Conservation (phyloP, 352 stramenopile genomes). For the Globisporangium yorkense region DNA sequence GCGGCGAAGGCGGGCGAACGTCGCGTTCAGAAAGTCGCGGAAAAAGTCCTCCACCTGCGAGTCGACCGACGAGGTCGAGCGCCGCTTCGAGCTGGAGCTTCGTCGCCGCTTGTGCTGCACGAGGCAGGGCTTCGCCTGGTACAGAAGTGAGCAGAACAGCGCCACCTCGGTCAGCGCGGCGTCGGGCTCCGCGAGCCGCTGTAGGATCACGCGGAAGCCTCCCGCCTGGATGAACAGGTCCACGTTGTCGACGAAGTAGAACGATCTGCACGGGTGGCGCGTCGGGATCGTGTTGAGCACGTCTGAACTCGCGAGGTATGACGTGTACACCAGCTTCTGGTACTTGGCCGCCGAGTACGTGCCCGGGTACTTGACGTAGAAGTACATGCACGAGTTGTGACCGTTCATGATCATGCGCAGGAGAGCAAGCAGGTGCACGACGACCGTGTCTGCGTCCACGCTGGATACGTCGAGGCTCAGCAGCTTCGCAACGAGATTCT, state of each 20-base stretch:
- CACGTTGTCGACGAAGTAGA: slow-evolving; percentile 81
- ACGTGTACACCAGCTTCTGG: slow-evolving; percentile 67
- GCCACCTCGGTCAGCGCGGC: slow-evolving; percentile 54
- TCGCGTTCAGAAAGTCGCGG: slow-evolving; percentile 65
- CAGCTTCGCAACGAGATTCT: slow-evolving; percentile 69
- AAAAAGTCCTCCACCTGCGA: slow-evolving; percentile 72
- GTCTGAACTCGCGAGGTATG: slow-evolving; percentile 61
- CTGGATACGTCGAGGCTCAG: slow-evolving; percentile 26
- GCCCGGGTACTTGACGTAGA: slow-evolving; percentile 80
- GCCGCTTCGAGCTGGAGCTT: slow-evolving; percentile 27
- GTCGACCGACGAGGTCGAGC: slow-evolving; percentile 13
- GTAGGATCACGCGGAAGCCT: slow-evolving; percentile 66
- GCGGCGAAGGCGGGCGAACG: slow-evolving; percentile 55
- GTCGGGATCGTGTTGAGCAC: slow-evolving; percentile 43
- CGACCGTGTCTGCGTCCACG: slow-evolving; percentile 13
- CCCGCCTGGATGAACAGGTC: slow-evolving; percentile 82
- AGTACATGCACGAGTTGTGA: slow-evolving; percentile 73
- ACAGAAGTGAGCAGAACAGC: slow-evolving; percentile 62
- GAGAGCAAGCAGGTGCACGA: slow-evolving; percentile 51
- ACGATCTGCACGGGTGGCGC: slow-evolving; percentile 67
- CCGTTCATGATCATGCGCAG: slow-evolving; percentile 76
- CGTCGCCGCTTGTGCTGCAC: slow-evolving; percentile 48
- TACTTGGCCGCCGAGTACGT: slow-evolving; percentile 50
- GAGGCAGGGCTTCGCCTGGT: slow-evolving; percentile 72
- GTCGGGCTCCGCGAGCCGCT: slow-evolving; percentile 39